Evolutionary conservation across 106 monocot species (phyloP), one percentile per base, ranked within the genome.

Genomic region (Dendrobium catenatum): DNA sequence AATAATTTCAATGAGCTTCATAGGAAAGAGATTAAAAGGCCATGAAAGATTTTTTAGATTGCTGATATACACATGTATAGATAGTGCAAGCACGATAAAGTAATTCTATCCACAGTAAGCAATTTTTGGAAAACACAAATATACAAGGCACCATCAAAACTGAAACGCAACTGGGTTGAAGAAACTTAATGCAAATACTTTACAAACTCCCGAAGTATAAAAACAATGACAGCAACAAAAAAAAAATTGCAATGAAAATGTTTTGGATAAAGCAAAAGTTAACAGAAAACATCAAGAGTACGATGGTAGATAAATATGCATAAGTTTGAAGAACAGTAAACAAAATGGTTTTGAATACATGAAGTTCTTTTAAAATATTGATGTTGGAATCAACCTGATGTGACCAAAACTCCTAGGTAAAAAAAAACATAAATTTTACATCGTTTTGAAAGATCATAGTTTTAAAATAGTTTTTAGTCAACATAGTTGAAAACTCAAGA

Each of bases 281-380:
- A 15, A 15, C 31, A 70, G 13, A 70, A 37, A 70, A 70, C 2
- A 37, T 33, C 2, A 33, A 0, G 37, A 70, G 15, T 0, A 70
- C 6, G 33, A 70, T 4, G 33, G 33, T 16, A 70, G 37, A 70
- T 70, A 37, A 70, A 70, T 70, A 9, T 15, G 13, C 33, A 37
- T 11, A 66, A 2, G 37, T 16, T 33, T 20, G 37, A 9, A 70
- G 9, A 70, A 9, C 33, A 70, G 70, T 37, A 31, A 66, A 24
- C 33, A 31, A 70, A 9, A 70, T 31, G 27, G 33, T 70, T 70
- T 70, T 70, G 33, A 70, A 70, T 70, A 37, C 70, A 70, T 68
- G 67, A 27, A 70, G 70, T 70, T 70, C 37, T 70, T 70, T 33
- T 70, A 33, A 70, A 70, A 20, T 33, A 70, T 31, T 16, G 15